Base-by-base conservation (phyloP, 169 alveolate genomes). In the Toxoplasma gondii region DNA sequence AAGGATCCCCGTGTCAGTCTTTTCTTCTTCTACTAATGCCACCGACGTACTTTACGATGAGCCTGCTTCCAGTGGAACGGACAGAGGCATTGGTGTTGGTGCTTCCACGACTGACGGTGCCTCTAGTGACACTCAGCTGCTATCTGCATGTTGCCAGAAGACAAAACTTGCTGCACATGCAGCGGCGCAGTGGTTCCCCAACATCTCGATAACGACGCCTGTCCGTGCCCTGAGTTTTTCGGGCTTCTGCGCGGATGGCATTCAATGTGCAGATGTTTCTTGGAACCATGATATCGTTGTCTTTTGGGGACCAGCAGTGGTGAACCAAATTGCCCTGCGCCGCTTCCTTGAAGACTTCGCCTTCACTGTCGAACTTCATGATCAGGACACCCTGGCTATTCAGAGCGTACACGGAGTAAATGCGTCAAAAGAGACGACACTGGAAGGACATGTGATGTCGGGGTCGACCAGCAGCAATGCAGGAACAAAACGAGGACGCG, bases 221-320 rank as follows among this genome's bases (percentile, higher is more conserved):
- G 69, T n/a, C 38, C 69, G 67, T 7, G 16, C 84, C 45, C 44
- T 74, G 39, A 36, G 38, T 24, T 82, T 44, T 82, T 82, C 90
- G n/a, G 67, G 67, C 24, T 10, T 16, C 9, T 17, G 90, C 69
- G 90, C 69, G 69, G 67, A 82, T 39, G 36, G 36, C 9, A 2
- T 82, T 36, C 54, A n/a, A 7, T 44, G 90, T 82, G 90, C 70
- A n/a, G 69, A 43, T n/a, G 90, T 44, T 41, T 31, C 90, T 24
- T 82, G 90, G 90, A 43, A 41, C 69, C 90, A 82, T 49, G 90
- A 82, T 41, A 38, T 41, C 69, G 39, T 82, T 82, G 34, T 39
- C 41, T 82, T 82, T 38, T 82, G 90, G 54, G 90, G 90, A 9
- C 90, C 90, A 31, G 90, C 90, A 10, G 69, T 82, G 38, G 69